Percentiles rank a stretch among this genome's conserved stretches.
Evolutionary conservation across 305 asterid species (phyloP).

Genomic region (Fraxinus latifolia): DNA sequence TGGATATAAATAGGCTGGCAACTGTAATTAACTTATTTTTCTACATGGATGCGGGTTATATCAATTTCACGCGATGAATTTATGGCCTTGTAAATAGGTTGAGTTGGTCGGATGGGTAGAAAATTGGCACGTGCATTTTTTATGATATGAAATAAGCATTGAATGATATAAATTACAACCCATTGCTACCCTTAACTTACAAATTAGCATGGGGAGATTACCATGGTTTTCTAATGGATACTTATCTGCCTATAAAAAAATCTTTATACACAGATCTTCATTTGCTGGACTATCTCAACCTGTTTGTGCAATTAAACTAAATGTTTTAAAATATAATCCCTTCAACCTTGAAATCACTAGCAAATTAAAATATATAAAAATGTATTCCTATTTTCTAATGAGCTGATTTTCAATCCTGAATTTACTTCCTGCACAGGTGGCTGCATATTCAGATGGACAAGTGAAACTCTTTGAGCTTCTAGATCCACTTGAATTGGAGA

Average conservation of each 20-base stretch:
- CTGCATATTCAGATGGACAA: slow-evolving; percentile 83
- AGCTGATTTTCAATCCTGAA: background rate
- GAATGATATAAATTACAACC: background rate
- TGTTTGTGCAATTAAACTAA: background rate
- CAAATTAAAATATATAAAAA: slow-evolving; percentile 14
- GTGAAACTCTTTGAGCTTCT: slow-evolving; percentile 72
- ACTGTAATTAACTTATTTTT: background rate
- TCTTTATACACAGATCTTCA: background rate
- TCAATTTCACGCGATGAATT: background rate
- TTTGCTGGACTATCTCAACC: background rate
- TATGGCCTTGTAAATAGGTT: background rate
- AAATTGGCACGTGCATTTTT: background rate
- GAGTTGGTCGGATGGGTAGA: background rate
- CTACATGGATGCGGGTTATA: background rate
- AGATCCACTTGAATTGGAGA: slow-evolving; percentile 73
- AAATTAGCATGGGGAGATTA: background rate
- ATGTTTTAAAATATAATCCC: background rate
- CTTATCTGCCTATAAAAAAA: background rate
- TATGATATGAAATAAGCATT: background rate
- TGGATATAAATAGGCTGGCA: background rate
- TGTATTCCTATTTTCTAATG: background rate
- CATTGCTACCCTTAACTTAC: background rate
- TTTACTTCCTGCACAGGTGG: slow-evolving; percentile 49
- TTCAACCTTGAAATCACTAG: background rate
- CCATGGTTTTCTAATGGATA: background rate